Conservation (phyloP, 441 rosid genomes). For the Bocquillonia castaneifolia region DNA sequence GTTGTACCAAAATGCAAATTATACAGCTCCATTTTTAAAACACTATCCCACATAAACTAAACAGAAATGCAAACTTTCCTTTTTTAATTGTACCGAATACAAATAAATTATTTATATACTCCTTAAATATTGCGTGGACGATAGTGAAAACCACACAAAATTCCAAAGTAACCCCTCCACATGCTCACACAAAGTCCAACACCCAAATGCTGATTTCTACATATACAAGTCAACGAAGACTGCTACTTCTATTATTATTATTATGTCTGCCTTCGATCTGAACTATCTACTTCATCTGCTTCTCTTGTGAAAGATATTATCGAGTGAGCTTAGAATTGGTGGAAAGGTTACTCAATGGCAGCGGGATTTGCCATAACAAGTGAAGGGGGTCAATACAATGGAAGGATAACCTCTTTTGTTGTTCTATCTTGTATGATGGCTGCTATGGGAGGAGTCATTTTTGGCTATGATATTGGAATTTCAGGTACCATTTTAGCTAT, state of each 20-base stretch:
- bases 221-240: slow-evolving; percentile 16
- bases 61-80: no score
- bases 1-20: no score
- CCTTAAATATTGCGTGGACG: no score
- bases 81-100: no score
- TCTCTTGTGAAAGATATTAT: not conserved
- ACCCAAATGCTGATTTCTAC: no score
- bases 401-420: slow-evolving; percentile 48
- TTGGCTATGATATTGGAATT: slow-evolving; percentile 74
- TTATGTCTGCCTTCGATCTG: not conserved
- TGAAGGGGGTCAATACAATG: slow-evolving; percentile 31
- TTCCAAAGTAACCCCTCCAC: no score
- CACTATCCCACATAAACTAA: no score
- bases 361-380: slow-evolving; percentile 26
- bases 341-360: slow-evolving; percentile 32
- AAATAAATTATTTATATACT: no score
- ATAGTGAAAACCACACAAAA: no score
- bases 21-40: no score
- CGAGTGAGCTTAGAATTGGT: not conserved
- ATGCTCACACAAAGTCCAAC: no score
- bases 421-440: slow-evolving; percentile 74
- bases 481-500: slow-evolving; percentile 38
- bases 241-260: not conserved
- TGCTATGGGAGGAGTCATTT: slow-evolving; percentile 75
- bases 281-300: not conserved